These are phyloP conservation scores for Neoboletus magnificus DNA, from an alignment of 768 basidiomycete genomes.

Conservation along the genomic window DNA sequence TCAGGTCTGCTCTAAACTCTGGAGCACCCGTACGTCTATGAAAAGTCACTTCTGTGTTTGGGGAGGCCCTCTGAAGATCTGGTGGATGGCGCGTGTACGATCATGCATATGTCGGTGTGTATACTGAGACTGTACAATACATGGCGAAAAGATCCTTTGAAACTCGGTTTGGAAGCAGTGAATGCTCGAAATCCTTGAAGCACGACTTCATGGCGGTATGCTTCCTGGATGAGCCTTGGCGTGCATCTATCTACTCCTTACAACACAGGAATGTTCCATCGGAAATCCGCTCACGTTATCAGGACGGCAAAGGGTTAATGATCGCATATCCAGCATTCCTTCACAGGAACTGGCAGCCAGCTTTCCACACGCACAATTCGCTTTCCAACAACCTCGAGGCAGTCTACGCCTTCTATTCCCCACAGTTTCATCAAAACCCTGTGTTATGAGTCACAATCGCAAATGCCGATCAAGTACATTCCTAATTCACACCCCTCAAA, in stretches of 20 bases:
- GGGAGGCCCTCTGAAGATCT: background rate
- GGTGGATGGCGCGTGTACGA: background rate
- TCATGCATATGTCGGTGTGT: background rate
- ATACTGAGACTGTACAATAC: background rate
- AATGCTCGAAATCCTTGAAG: background rate
- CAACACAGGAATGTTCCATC: background rate
- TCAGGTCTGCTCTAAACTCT: constrained; percentile 23
- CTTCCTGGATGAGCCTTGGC: background rate
- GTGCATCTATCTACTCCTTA: background rate
- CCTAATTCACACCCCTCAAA: background rate
- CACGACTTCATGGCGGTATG: background rate
- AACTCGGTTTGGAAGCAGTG: background rate
- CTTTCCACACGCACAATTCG: background rate
- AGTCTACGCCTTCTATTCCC: background rate
- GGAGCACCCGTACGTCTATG: constrained; percentile 1
- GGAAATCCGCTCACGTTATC: background rate
- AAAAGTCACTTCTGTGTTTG: background rate
- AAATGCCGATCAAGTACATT: background rate
- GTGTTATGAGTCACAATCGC: background rate
- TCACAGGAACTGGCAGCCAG: background rate
- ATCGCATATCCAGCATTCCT: no score
- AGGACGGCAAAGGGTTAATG: background rate
- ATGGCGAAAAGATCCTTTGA: background rate
- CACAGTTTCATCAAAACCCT: background rate
- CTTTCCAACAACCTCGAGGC: background rate